Evolutionary conservation across 163 green algal genomes (phyloP), one percentile per base, ranked within the genome.

Genomic region (Scenedesmus sp.): DNA sequence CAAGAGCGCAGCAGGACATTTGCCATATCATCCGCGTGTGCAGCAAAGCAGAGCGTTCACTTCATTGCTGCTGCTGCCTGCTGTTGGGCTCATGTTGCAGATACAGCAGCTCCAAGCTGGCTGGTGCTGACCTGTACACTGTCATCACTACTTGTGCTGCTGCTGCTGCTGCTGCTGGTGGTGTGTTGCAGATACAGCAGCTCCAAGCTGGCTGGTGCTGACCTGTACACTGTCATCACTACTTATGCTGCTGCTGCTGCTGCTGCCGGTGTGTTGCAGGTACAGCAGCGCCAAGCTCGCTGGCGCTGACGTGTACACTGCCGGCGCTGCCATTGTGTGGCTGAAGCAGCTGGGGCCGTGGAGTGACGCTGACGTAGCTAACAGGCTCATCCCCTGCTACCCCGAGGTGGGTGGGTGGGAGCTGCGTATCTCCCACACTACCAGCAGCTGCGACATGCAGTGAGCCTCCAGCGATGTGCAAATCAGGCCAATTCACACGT

Each of bases 291-390:
- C 7, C 18, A 23, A 81, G 62, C 46, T 92, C 0, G 77, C 79
- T 34, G 59, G 57, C 46, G 52, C 20, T 57, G 77, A 92, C 73
- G 5, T 70, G 16, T 92, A 92, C 81, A 88, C 79, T 55, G 88
- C 88, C 16, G 88, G 88, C 52, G 81, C 81, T 52, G 82, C 88
- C 12, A 84, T 92, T 5, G 23, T 77, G n/a, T 92, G 81, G 81
- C 81, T 92, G 26, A 92, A 92, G 81, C 60, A 88, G 88, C 62
- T 92, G 64, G 88, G 88, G 3, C 88, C 88, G 0, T 92, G 88
- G 88, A 73, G 12, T 26, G 81, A 92, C 15, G 52, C 62, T 70
- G 88, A 92, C 54, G 54, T 92, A 1, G 60, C 52, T 4, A 54
- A 64, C 60, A 77, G 88, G 23, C 79, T 92, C 64, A 73, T 92